Evolutionary conservation across 768 basidiomycete species (phyloP), one percentile per base, ranked within the genome.

Genomic region (Calocera viscosa): DNA sequence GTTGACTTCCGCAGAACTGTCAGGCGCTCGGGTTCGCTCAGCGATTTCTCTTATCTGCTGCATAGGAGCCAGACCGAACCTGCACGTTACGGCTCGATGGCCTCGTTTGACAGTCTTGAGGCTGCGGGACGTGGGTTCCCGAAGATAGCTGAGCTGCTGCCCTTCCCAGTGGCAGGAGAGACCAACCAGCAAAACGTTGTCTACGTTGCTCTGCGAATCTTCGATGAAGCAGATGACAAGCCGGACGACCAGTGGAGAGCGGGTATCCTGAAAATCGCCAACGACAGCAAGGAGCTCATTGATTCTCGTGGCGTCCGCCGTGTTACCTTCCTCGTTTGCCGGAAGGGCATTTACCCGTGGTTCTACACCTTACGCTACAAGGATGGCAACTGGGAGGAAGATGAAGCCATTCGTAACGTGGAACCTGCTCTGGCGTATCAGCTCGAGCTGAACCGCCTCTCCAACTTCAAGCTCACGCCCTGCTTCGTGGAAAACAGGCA

Each of bases 351-450:
- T 75, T 98, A 98, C 76, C 96, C 96, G 5, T 84, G 89, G 72
- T 98, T 94, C 82, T 92, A 86, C 80, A 98, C 96, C 64, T 78
- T 98, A 17, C 88, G 95, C 66, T 84, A 87, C 64, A 78, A 80
- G 68, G 82, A 84, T 43, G 86, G 83, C 16, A 75, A 76, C 17
- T 99, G 96, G 96, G 83, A 81, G 63, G 96, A 99, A 81, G 92
- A 98, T 75, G 86, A 92, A 75, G 88, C 94, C 16, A 95, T 99
- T 75, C 89, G 96, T 75, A 96, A 98, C 79, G 94, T 96, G 68
- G 96, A 99, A 75, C 96, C 96, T 24, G 96, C 96, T 28, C 82
- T 98, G 43, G 96, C 96, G 33, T 97, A 91, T 85, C 96, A 98
- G 78, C 83, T 99, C 64, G 96, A 99, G 75, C 87, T 99, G 68